Evolutionary conservation across 202 grass and related monocot species (phyloP).

Genomic region (Zoysia matrella): DNA sequence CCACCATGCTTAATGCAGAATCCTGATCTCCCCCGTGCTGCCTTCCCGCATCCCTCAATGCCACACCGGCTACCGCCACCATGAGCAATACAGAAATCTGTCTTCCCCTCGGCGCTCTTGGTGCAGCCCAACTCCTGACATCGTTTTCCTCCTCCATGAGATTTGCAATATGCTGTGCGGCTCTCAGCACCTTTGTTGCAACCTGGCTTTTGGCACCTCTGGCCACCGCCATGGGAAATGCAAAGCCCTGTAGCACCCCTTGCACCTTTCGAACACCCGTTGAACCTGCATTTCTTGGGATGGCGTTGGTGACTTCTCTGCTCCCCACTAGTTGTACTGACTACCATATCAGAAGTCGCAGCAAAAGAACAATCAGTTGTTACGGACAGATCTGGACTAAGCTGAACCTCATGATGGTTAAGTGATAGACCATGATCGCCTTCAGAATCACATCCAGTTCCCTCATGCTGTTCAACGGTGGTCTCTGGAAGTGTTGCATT

Average conservation of each 20-base stretch:
- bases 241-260: constrained; percentile 89
- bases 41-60: constrained; percentile 61
- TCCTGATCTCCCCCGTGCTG: constrained; percentile 79
- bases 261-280: constrained; percentile 87
- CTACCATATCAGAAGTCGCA: constrained; percentile 54
- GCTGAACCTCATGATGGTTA: constrained; percentile 41
- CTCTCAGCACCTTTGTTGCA: constrained; percentile 96
- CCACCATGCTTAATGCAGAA: constrained; percentile 90
- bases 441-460: constrained; percentile 32
- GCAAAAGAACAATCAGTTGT: constrained; percentile 67
- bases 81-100: constrained; percentile 90
- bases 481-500: constrained; percentile 32
- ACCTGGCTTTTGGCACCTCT: constrained; percentile 86
- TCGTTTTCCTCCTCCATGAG: constrained; percentile 87
- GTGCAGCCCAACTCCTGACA: constrained; percentile 92
- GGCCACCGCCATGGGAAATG: constrained; percentile 93
- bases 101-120: constrained; percentile 94
- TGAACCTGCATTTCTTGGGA: constrained; percentile 94
- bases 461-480: constrained; percentile 38
- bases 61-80: constrained; percentile 81
- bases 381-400: constrained; percentile 70
- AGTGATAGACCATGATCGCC: constrained; percentile 30
- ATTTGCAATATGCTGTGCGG: constrained; percentile 85
- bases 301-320: constrained; percentile 63
- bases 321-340: constrained; percentile 29